Evolutionary conservation across 345 rosid species (phyloP).

Genomic region (Gossypium stocksii): DNA sequence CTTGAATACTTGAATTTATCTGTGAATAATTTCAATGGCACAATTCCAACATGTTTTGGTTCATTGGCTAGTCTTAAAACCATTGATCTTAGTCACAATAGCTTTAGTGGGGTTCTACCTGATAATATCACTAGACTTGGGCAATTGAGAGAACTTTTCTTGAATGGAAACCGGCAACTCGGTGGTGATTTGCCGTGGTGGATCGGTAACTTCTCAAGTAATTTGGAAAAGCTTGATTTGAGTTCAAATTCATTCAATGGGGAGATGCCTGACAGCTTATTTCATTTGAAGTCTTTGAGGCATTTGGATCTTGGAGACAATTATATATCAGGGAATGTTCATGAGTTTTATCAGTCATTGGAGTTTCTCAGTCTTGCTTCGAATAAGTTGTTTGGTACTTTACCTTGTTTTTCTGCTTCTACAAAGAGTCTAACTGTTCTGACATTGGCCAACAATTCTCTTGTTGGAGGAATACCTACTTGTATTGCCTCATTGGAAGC

Average conservation of each 20-base stretch:
- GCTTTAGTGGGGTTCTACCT: slow-evolving; percentile 56
- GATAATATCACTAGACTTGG: slow-evolving; percentile 38
- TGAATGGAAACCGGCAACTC: slow-evolving; percentile 53
- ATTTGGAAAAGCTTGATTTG: slow-evolving; percentile 63
- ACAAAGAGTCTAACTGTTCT: slow-evolving; percentile 46
- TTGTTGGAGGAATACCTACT: slow-evolving; percentile 85
- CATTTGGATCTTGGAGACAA: slow-evolving; percentile 63
- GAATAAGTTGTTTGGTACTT: slow-evolving; percentile 64
- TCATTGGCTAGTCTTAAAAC: slow-evolving; percentile 45
- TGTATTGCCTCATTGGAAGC: slow-evolving; percentile 61
- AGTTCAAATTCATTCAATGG: slow-evolving; percentile 69
- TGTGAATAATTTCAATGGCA: slow-evolving; percentile 47
- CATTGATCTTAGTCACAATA: slow-evolving; percentile 67
- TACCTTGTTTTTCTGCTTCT: slow-evolving; percentile 74
- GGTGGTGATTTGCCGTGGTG: slow-evolving; percentile 57
- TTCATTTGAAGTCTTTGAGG: slow-evolving; percentile 47
- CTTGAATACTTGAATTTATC: slow-evolving; percentile 57
- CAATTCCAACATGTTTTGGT: slow-evolving; percentile 63
- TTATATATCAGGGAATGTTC: slow-evolving; percentile 48
- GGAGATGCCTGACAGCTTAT: slow-evolving; percentile 51
- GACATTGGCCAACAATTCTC: slow-evolving; percentile 59
- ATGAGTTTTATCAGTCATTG: slow-evolving; percentile 62
- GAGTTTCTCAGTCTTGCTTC: slow-evolving; percentile 63
- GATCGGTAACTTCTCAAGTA: slow-evolving; percentile 57
- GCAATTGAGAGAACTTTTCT: slow-evolving; percentile 49